These are phyloP conservation scores for Grosmannia huntii DNA, from an alignment of 2,329 filamentous ascomycete genomes.

Conservation along the genomic window DNA sequence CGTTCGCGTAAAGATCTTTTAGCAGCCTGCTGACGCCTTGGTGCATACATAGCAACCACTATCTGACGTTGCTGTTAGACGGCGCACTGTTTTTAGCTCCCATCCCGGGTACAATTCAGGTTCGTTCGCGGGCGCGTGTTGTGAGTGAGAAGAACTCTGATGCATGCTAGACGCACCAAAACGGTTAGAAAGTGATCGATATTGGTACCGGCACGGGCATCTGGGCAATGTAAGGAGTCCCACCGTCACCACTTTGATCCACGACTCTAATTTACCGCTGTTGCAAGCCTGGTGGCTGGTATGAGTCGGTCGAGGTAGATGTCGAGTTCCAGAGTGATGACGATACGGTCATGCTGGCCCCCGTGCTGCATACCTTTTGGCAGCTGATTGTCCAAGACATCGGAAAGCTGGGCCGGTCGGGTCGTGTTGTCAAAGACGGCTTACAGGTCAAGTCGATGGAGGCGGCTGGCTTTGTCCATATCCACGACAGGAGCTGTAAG, in stretches of 20 bases:
- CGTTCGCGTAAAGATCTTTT: too few relatives aligned
- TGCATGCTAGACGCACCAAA: too few relatives aligned
- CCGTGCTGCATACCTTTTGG: neutral
- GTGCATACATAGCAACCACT: neutral
- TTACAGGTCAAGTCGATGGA: neutral
- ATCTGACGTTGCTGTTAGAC: neutral
- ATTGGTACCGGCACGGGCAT: neutral
- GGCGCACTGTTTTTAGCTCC: neutral
- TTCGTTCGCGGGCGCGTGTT: neutral
- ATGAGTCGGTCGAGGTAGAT: constrained; percentile 15
- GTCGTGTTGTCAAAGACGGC: neutral
- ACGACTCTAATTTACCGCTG: constrained; percentile 22
- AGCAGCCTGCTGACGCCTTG: too few relatives aligned
- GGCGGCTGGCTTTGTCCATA: constrained; percentile 3
- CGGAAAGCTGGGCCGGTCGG: neutral
- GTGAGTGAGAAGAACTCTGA: neutral
- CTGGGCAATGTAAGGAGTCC: neutral
- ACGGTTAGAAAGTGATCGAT: neutral
- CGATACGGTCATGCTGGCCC: constrained; percentile 5
- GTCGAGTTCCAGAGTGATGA: constrained; percentile 15
- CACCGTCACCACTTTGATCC: neutral
- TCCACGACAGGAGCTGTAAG: neutral
- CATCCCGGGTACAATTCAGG: neutral
- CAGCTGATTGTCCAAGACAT: neutral
- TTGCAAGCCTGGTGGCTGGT: constrained; percentile 36